Evolutionary conservation across 371 early-diverging fungal genomes (phyloP), one percentile per base, ranked within the genome.

Genomic region (Coemansia sp.): DNA sequence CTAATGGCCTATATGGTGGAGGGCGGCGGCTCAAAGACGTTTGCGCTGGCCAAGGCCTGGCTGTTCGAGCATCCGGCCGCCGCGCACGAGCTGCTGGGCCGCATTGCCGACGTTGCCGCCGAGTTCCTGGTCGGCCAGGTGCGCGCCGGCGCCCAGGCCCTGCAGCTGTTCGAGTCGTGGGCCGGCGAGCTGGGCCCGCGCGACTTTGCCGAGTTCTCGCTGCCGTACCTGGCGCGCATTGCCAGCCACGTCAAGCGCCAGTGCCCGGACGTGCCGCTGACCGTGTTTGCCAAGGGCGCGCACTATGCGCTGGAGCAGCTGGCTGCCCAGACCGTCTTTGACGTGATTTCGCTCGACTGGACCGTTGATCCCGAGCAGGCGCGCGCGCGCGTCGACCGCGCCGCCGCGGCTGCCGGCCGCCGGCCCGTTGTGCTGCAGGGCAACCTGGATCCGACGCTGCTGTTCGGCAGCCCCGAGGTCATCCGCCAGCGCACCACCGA

Each of bases 1-100:
- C 83, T 97, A 56, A 92, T 97, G 93, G 93, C 94, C 4, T 98
- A 98, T 71, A 95, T 96, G 97, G 89, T 98, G 68, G 98, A 96
- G 79, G 96, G 98, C n/a, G 95, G 95, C 49, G 94, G 97, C 40
- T 92, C 93, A 77, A 95, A 93, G 77, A 94, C 90, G 0, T 80
- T 94, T 57, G 81, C 86, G 42, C 90, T 90, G 76, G 92, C 95
- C 47, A 97, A 95, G 81, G 76, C 85, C 14, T 98, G 93, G 93
- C 81, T 98, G 50, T 91, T 86, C 81, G 82, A 83, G 64, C 81
- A 95, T 77, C 90, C 91, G n/a, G 83, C 88, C 57, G 90, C 80
- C 43, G 83, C 89, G 10, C 91, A 95, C 57, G 80, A 79, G 68
- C 82, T 98, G 45, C 84, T 98, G 65, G 80, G 84, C 56, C 83